Conservation (phyloP, 495 filamentous ascomycete species). For the Chlorociboria aeruginascens region DNA sequence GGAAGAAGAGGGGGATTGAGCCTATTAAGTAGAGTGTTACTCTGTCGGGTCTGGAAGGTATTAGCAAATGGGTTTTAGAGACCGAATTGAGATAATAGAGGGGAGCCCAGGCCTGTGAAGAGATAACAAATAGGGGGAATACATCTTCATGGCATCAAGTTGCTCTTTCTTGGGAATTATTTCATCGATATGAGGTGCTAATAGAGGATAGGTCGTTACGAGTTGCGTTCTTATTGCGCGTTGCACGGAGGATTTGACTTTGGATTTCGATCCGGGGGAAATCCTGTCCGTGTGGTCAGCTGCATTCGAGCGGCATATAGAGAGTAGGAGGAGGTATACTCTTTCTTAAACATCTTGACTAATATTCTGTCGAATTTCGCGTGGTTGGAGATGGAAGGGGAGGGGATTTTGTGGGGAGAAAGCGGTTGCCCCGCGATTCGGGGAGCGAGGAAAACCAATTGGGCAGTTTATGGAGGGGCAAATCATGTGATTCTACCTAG, state of each 20-base stretch:
- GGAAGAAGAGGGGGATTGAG: slow-evolving; percentile 72
- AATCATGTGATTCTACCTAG: slow-evolving; percentile 9
- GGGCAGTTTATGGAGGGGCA: not conserved
- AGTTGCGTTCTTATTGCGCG: slow-evolving; percentile 72
- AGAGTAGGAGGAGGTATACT: slow-evolving; percentile 38
- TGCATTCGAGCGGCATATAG: not conserved
- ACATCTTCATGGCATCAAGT: slow-evolving; percentile 81
- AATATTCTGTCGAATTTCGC: not conserved
- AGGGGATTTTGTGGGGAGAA: not conserved
- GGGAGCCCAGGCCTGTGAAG: not conserved
- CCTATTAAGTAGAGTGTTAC: slow-evolving; percentile 76
- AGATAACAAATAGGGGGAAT: slow-evolving; percentile 5
- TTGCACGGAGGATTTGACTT: slow-evolving; percentile 95
- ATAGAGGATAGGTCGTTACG: slow-evolving; percentile 71
- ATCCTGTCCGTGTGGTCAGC: slow-evolving; percentile 39
- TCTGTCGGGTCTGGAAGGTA: slow-evolving; percentile 55
- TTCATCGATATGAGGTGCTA: slow-evolving; percentile 83
- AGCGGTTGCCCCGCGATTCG: slow-evolving; percentile 11
- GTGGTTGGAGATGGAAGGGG: not conserved
- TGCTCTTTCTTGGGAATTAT: slow-evolving; percentile 94
- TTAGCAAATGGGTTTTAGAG: not conserved
- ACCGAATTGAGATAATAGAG: not conserved
- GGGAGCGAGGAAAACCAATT: not conserved
- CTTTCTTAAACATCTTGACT: slow-evolving; percentile 79
- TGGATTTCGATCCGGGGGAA: slow-evolving; percentile 68